Base-by-base conservation (phyloP, 83 land plant genomes). In the Picea engelmannii region DNA sequence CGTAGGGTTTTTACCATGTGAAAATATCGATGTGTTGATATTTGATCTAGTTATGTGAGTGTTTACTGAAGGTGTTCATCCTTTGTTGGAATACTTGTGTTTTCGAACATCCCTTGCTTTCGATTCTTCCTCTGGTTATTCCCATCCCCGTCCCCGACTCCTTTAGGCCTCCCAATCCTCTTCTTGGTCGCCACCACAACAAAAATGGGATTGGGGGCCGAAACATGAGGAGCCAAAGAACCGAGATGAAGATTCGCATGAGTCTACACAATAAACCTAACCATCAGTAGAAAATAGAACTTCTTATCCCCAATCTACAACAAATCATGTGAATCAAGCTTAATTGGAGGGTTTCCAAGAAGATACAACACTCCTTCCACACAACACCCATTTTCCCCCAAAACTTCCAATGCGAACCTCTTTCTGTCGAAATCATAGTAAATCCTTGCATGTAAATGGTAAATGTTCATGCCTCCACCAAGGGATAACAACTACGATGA, bases 381-480 rank as follows among this genome's bases (percentile, higher is more conserved):
- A n/a, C n/a, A n/a, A 31, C 99, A 97, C 7, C 99, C 99, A 79
- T 95, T 97, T 88, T 97, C 93, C 11, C 99, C 98, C 60, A 97
- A 73, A 59, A 97, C 98, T 75, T 95, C 99, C 58, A 97, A 88
- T 35, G 95, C 94, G 77, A 97, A 97, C 4, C 96, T 89, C 27
- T 92, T 93, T 67, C 94, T 89, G 38, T 88, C 88, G 31, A 31
- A 31, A 31, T 31, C 31, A 31, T 31, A 31, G 31, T 31, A 31
- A 31, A 31, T 31, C 31, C 31, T 31, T 31, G 31, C 31, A 31
- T 31, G 31, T 31, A 31, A 31, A 31, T 31, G 31, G 31, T 31
- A 95, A 82, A 97, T 95, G 91, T 93, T 95, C 96, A 92, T 97
- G 55, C 99, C 99, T 10, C 98, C 98, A 69, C 99, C 97, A 40